Base-by-base conservation (phyloP, 345 rosid species). In the Lepidium africanum region DNA sequence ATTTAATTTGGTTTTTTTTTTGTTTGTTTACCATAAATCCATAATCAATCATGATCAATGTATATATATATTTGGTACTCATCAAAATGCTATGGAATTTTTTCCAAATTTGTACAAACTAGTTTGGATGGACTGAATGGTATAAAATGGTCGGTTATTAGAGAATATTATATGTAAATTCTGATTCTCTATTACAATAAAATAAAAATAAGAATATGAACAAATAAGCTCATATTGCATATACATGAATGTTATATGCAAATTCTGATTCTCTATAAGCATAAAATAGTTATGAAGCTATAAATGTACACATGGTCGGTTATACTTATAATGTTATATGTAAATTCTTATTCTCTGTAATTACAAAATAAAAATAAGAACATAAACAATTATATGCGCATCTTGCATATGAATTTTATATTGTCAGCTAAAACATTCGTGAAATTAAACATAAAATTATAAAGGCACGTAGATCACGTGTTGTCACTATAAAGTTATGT, bases 391-490 rank as follows among this genome's bases (percentile, higher is more conserved):
- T 32, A 14, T 21, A 69, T 59, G 36, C 19, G 53, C 53, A 42
- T 51, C 53, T 41, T 36, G 47, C 46, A 52, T 46, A 45, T 47
- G 64, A 37, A 15, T 45, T 53, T 63, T 32, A 63, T 54, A 64
- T 64, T 46, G 59, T 14, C 42, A 23, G 10, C 40, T 36, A 54
- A 25, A 41, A 63, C 14, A 45, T 23, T 63, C 17, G 47, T 25
- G 37, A 10, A 55, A 27, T 7, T 13, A 25, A 57, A 45, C 27
- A 59, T 42, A 25, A 38, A 11, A 10, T 57, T n/a, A 35, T 32
- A 19, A 59, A 35, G 27, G 36, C 67, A 60, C 57, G 69, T 56
- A 51, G 49, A 59, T 59, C 68, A 74, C 69, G 73, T 67, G 63
- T 37, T 53, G 50, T 40, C 69, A 27, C 52, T 74, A 45, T 45